These are phyloP conservation scores for Chaetoceros muelleri DNA, from an alignment of 108 stramenopile genomes.

Conservation along the genomic window DNA sequence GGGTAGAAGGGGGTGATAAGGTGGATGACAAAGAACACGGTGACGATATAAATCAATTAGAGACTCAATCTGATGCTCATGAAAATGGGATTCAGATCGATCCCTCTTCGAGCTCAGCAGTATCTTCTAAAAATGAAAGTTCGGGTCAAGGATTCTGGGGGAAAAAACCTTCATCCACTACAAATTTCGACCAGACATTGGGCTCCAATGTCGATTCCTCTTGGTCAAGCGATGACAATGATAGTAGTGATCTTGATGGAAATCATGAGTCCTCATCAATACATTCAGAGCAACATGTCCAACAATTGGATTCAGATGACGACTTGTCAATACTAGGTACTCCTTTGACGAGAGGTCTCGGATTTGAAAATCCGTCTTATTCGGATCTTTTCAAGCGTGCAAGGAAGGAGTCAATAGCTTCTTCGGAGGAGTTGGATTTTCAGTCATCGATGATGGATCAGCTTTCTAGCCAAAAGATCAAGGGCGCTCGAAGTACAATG, in stretches of 20 bases:
- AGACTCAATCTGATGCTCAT: neutral
- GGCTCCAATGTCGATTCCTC: neutral
- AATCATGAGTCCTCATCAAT: neutral
- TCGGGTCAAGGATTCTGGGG: neutral
- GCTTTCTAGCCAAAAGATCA: neutral
- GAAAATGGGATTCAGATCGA: neutral
- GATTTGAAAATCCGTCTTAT: conserved; percentile 14
- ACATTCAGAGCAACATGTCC: neutral
- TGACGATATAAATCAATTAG: too few relatives aligned
- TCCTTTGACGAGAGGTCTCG: neutral
- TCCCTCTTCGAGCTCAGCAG: neutral
- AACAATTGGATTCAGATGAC: neutral
- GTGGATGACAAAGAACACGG: neutral
- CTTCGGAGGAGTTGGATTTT: neutral
- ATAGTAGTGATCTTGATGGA: neutral
- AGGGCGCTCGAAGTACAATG: conserved; percentile 10
- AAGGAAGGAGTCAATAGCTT: neutral
- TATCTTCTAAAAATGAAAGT: neutral
- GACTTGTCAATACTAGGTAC: neutral
- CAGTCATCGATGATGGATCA: neutral
- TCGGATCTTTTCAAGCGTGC: conserved; percentile 10
- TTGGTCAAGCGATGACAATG: neutral
- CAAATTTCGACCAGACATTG: too few relatives aligned
- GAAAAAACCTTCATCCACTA: neutral
- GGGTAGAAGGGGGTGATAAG: conserved; percentile 16